A percentile compares a stretch with the other conserved stretches of the same genome.
Conservation (phyloP, 2,329 filamentous ascomycete species). For the Cryphonectria parasitica region DNA sequence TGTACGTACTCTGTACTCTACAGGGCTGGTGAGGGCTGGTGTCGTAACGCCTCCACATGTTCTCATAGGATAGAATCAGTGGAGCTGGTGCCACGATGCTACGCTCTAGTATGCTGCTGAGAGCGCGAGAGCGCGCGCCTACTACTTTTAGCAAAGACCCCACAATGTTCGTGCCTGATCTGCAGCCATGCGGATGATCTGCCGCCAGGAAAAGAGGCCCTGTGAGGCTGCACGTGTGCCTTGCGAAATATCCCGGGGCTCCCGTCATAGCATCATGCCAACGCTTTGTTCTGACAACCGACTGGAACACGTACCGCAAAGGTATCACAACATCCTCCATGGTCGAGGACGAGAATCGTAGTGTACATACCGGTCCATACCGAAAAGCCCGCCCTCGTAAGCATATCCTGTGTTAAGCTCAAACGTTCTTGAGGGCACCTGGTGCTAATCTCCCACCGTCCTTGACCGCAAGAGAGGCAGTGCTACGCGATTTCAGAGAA, state of each 20-base stretch:
- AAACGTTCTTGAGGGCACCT: neutral
- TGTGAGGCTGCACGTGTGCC: neutral
- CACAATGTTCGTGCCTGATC: slow-evolving; percentile 12
- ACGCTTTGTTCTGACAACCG: neutral
- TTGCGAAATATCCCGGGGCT: neutral
- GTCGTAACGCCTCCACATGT: slow-evolving; percentile 4
- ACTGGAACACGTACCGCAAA: neutral
- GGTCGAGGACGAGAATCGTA: neutral
- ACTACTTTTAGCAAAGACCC: slow-evolving; percentile 21
- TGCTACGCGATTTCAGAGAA: neutral
- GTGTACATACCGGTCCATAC: neutral
- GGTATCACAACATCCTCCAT: neutral
- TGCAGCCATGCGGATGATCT: slow-evolving; percentile 7
- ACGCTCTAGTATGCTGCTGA: neutral
- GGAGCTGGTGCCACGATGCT: neutral
- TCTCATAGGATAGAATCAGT: slow-evolving; percentile 5
- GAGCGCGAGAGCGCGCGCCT: slow-evolving; percentile 26
- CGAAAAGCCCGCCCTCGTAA: neutral
- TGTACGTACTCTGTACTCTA: neutral
- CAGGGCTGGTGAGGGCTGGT: neutral
- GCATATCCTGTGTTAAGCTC: neutral
- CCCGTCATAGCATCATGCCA: neutral
- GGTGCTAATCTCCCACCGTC: neutral
- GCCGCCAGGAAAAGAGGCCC: neutral
- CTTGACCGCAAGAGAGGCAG: neutral